Conservation (phyloP, 176 grass and related monocot species). For the bread wheat (Triticum aestivum) region DNA sequence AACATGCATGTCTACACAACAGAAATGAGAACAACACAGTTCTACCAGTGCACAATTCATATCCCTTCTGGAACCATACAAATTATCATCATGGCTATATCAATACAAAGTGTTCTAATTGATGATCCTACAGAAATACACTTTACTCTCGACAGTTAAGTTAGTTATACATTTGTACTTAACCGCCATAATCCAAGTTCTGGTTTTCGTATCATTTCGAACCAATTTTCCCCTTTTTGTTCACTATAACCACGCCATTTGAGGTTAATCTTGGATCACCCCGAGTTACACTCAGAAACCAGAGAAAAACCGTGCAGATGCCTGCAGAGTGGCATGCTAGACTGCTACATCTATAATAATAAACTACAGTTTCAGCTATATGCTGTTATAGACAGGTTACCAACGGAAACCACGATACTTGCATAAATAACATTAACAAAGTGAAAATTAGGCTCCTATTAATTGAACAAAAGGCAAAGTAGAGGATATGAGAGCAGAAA, state of each 20-base stretch:
- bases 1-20: neutral
- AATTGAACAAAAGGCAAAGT: slow-evolving; percentile 5
- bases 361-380: neutral
- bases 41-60: neutral
- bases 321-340: neutral
- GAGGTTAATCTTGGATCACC: neutral
- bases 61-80: neutral
- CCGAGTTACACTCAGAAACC: neutral
- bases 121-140: neutral
- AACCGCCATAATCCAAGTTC: neutral
- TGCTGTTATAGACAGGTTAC: neutral
- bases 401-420: neutral
- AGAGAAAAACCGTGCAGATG: neutral
- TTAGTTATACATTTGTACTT: neutral
- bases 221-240: neutral
- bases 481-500: slow-evolving; percentile 79
- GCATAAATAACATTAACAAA: neutral
- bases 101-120: neutral
- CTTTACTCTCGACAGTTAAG: neutral
- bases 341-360: neutral
- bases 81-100: neutral
- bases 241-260: neutral
- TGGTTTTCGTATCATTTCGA: neutral
- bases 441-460: neutral
- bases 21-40: neutral